A percentile compares a stretch with the other conserved stretches of the same genome.
Evolutionary conservation across 768 basidiomycete genomes (phyloP).

Genomic region (Cytidiella melzeri): DNA sequence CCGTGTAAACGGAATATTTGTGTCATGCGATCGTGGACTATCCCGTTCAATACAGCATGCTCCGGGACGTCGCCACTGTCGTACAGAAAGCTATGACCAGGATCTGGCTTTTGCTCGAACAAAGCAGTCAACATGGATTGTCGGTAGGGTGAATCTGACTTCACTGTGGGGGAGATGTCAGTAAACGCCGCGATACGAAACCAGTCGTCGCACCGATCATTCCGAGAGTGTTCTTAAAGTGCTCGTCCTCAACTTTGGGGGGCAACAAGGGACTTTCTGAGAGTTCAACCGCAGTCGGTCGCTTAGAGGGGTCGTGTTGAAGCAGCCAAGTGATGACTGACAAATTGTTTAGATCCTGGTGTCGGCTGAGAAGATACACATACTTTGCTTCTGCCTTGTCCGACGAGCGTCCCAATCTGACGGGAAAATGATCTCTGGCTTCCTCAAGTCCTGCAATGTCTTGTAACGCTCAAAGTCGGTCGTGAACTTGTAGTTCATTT

Average conservation of each 20-base stretch:
- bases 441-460: slow-evolving; percentile 75
- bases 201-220: slow-evolving; percentile 55
- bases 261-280: slow-evolving; percentile 77
- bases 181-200: background rate
- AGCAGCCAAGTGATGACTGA: slow-evolving; percentile 77
- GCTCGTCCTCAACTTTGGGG: slow-evolving; percentile 73
- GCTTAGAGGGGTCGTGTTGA: slow-evolving; percentile 69
- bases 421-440: slow-evolving; percentile 74
- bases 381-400: slow-evolving; percentile 63
- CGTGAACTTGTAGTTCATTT: slow-evolving; percentile 85
- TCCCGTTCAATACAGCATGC: slow-evolving; percentile 62
- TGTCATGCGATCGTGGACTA: slow-evolving; percentile 70
- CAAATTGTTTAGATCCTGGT: no score
- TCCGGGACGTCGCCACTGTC: slow-evolving; percentile 69
- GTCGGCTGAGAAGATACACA: no score
- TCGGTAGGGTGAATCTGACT: slow-evolving; percentile 77
- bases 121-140: slow-evolving; percentile 72
- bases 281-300: slow-evolving; percentile 80
- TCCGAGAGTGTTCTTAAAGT: slow-evolving; percentile 72
- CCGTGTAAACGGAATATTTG: slow-evolving; percentile 85
- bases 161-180: slow-evolving; percentile 40
- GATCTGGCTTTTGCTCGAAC: slow-evolving; percentile 66
- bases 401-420: slow-evolving; percentile 58
- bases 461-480: slow-evolving; percentile 81
- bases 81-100: slow-evolving; percentile 65